phyloP scores from a whole-genome alignment of 139 green algal species.

The Desmodesmus armatus region DNA sequence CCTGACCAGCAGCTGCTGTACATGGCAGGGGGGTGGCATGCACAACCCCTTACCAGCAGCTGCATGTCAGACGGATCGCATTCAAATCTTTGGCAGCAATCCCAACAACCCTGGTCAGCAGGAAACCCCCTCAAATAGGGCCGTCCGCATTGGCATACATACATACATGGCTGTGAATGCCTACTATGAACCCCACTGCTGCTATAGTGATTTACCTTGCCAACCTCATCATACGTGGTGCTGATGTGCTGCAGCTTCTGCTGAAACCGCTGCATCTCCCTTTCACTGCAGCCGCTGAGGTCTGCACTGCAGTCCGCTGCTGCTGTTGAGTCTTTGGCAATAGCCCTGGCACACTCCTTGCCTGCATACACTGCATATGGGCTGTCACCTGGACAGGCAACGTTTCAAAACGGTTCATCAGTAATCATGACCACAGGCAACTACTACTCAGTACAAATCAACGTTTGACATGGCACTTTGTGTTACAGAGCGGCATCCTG shows the following conservation, averaged over 20 bases:
- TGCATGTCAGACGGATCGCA: not conserved
- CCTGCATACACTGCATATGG: slow-evolving; percentile 67
- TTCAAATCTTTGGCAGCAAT: too few relatives aligned
- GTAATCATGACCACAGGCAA: too few relatives aligned
- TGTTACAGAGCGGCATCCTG: too few relatives aligned
- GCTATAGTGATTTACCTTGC: slow-evolving; percentile 50
- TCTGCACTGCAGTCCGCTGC: slow-evolving; percentile 38
- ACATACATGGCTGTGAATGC: not conserved
- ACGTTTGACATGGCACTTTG: too few relatives aligned
- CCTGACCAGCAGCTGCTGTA: too few relatives aligned
- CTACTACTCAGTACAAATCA: too few relatives aligned
- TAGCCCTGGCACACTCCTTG: slow-evolving; percentile 68
- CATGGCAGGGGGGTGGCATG: not conserved
- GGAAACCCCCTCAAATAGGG: not conserved
- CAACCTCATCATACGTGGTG: slow-evolving; percentile 63
- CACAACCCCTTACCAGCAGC: not conserved
- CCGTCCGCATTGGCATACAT: too few relatives aligned
- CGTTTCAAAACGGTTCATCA: too few relatives aligned
- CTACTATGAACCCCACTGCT: not conserved
- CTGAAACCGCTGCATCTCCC: slow-evolving; percentile 62
- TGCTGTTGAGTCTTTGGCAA: slow-evolving; percentile 64
- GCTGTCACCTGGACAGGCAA: slow-evolving; percentile 53
- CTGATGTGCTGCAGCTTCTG: slow-evolving; percentile 66
- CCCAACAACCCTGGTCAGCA: too few relatives aligned
- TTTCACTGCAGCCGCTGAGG: slow-evolving; percentile 48